Conservation (phyloP, 2,329 filamentous ascomycete species). For the Monilinia fructicola region DNA sequence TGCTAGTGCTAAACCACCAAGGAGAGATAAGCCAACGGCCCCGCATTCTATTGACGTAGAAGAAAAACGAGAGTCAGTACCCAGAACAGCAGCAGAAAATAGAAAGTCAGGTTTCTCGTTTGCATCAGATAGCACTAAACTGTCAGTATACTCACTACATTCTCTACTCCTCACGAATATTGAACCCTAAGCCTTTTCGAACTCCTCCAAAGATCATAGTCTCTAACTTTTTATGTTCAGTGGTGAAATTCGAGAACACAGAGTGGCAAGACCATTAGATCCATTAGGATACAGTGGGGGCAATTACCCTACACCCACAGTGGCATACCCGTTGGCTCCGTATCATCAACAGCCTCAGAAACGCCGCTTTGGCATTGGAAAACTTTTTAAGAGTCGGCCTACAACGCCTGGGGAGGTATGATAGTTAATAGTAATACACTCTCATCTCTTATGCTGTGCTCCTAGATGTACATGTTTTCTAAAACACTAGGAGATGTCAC, state of each 20-base stretch:
- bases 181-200: neutral
- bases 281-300: neutral
- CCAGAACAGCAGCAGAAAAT: conserved; percentile 22
- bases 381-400: neutral
- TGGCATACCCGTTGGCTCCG: conserved; percentile 1
- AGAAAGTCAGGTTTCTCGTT: conserved; percentile 42
- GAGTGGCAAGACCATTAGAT: neutral
- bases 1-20: neutral
- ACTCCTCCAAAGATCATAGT: no score
- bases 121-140: conserved; percentile 48
- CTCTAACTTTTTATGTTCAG: neutral
- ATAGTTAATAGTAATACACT: neutral
- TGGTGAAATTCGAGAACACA: neutral
- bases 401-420: neutral
- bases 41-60: neutral
- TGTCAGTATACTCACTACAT: conserved; percentile 28
- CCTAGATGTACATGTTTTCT: no score
- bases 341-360: conserved; percentile 2
- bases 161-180: no score
- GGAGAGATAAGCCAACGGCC: neutral
- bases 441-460: no score
- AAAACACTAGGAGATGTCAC: no score
- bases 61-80: neutral
- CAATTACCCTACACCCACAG: neutral
- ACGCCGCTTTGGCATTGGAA: neutral